Evolutionary conservation across 2,329 filamentous ascomycete genomes (phyloP), one percentile per base, ranked within the genome.

Genomic region (Trichophyton schoenleinii): DNA sequence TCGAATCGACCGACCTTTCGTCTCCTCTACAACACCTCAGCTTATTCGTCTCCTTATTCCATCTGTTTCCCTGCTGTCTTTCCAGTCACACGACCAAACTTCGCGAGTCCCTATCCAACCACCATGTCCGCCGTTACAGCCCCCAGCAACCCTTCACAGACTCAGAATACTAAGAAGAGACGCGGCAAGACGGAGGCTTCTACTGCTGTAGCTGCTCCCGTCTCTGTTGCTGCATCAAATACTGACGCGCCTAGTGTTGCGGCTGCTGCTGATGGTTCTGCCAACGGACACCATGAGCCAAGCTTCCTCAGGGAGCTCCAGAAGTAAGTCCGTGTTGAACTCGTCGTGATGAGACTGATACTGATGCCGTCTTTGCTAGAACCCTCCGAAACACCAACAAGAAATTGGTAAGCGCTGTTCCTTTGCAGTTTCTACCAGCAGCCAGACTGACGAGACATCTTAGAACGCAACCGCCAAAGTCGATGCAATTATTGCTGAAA

Each of bases 301-400:
- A 80, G 85, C 44, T 91, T 92, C 76, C 82, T 96, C 71, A 90
- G 86, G 72, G 92, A 97, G 73, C 81, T 97, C 58, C 85, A 92
- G 71, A 96, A 95, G 91, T 96, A 78, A 3, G 55, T 20, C 31
- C 55, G 6, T 2, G 5, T 7, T 44, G 4, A 58, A 20, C 18
- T 3, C 38, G 8, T 48, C 13, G 34, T 9, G 64, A 66, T 59
- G 68, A 52, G 18, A 55, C 3, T 20, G 28, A 41, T 59, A n/a
- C 58, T 59, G 15, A 59, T 31, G 8, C 6, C 1, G 7, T 25
- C 57, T 63, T 25, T 65, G 8, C 63, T 63, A 96, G 91, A 81
- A 90, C 84, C 75, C 88, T 96, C 69, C 91, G 92, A 71, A 95
- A 94, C 75, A 79, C 94, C 70, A 88, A 86, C 80, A 97, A 96